Conservation (phyloP, 345 rosid genomes). For the Rhodamnia rubescens region DNA sequence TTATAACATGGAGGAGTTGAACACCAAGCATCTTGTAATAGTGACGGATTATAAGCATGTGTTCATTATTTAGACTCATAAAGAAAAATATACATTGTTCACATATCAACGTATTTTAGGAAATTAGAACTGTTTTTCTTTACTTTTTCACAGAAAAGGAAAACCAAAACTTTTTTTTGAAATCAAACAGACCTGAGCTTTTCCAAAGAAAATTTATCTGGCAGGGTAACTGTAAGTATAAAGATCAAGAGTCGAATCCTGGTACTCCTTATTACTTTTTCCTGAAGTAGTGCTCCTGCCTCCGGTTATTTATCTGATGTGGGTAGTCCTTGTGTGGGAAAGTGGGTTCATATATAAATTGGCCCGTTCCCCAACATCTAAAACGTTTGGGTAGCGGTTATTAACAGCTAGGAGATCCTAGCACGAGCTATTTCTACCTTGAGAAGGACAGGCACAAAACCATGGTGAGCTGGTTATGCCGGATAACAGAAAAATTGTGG, state of each 20-base stretch:
- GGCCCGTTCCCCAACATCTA: neutral
- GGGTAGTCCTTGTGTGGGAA: neutral
- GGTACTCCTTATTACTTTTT: neutral
- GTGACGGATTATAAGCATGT: neutral
- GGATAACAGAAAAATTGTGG: neutral
- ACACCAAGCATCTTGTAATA: neutral
- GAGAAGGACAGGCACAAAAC: neutral
- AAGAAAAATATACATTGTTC: neutral
- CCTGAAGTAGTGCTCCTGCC: neutral
- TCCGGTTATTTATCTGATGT: neutral
- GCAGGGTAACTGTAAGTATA: neutral
- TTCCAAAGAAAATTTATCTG: neutral
- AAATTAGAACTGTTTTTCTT: neutral
- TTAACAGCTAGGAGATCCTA: neutral
- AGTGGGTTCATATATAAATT: neutral
- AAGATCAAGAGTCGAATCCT: neutral
- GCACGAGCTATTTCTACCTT: neutral
- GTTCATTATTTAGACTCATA: neutral
- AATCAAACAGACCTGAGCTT: neutral
- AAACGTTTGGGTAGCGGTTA: neutral
- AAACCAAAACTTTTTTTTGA: neutral
- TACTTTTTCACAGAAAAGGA: neutral
- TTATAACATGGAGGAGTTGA: neutral
- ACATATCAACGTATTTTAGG: neutral
- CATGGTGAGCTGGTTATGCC: neutral